Evolutionary conservation across 78 protist species (phyloP).

Genomic region (Chrysochromulina tobinii): DNA sequence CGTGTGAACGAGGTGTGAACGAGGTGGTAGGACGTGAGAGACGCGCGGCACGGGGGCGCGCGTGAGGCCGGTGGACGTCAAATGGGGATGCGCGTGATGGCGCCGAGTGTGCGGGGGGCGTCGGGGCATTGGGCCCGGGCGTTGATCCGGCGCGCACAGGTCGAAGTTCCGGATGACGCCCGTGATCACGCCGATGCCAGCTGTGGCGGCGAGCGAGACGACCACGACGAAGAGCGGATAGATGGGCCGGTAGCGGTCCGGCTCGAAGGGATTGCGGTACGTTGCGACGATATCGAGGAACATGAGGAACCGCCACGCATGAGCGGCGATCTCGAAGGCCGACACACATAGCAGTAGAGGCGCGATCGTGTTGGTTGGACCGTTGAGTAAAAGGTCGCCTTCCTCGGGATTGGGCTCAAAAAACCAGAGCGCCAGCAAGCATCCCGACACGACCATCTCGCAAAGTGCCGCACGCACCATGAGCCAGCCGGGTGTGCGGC

Average conservation of each 20-base stretch:
- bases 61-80: too few relatives aligned
- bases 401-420: neutral
- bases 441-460: neutral
- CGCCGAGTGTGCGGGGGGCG: too few relatives aligned
- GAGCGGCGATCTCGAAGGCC: neutral
- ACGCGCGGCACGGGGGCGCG: too few relatives aligned
- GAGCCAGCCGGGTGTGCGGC: constrained; percentile 3
- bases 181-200: neutral
- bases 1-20: too few relatives aligned
- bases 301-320: neutral
- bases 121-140: too few relatives aligned
- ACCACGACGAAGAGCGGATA: neutral
- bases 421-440: neutral
- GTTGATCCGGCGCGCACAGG: neutral
- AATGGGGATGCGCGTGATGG: too few relatives aligned
- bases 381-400: neutral
- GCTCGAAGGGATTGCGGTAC: constrained; percentile 13
- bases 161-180: neutral
- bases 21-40: too few relatives aligned
- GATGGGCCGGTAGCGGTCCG: neutral
- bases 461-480: neutral
- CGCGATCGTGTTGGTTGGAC: too few relatives aligned
- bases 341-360: neutral
- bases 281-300: neutral
- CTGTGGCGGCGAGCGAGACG: neutral